Conservation (phyloP, 1,284 basidiomycete species). For the Trichosporon sp. region DNA sequence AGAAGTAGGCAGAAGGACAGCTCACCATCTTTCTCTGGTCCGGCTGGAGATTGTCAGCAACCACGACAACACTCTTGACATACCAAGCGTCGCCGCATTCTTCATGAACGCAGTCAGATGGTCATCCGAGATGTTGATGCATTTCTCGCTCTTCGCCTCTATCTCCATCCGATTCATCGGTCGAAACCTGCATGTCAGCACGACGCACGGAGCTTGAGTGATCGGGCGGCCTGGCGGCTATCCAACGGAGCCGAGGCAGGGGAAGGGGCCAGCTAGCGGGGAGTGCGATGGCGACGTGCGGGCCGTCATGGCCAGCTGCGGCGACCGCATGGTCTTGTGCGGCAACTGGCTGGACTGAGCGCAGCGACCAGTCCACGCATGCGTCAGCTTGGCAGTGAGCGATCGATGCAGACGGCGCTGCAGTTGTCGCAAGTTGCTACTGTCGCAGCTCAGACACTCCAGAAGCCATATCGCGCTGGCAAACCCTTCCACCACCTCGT, state of each 20-base stretch:
- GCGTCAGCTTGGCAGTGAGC: too few relatives aligned
- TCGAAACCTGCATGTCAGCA: slow-evolving; percentile 64
- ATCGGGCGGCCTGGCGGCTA: too few relatives aligned
- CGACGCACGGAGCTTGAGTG: neutral
- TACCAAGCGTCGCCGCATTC: slow-evolving; percentile 62
- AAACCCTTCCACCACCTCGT: too few relatives aligned
- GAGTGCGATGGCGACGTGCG: neutral
- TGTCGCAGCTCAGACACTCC: too few relatives aligned
- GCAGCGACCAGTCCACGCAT: too few relatives aligned
- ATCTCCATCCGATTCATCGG: slow-evolving; percentile 89
- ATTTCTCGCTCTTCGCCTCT: slow-evolving; percentile 83
- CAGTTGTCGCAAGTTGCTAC: too few relatives aligned
- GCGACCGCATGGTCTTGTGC: too few relatives aligned
- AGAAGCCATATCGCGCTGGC: too few relatives aligned
- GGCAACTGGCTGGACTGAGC: too few relatives aligned
- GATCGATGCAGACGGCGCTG: too few relatives aligned
- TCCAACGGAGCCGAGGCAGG: neutral
- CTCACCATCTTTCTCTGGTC: slow-evolving; percentile 48
- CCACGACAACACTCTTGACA: too few relatives aligned
- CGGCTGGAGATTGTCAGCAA: slow-evolving; percentile 29
- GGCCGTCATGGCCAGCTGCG: too few relatives aligned
- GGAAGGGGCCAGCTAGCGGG: neutral
- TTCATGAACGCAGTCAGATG: slow-evolving; percentile 71
- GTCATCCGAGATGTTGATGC: slow-evolving; percentile 77
- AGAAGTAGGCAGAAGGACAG: neutral